These are phyloP conservation scores for bread wheat (Triticum aestivum) DNA, from an alignment of 176 grass and related monocot species.

Conservation along the genomic window IWGSC_CS_RefSeq_v2.1 NC_057798.1:53686303-53686802, in stretches of 20 bases:
- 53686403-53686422: neutral
- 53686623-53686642: neutral
- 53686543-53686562: neutral
- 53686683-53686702: too few species aligned
- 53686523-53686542: neutral
- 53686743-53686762: neutral
- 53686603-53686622: neutral
- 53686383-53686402: neutral
- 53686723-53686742: neutral
- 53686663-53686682: neutral
- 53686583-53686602: neutral
- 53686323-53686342: neutral
- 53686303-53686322: neutral
- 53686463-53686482: neutral
- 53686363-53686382: neutral
- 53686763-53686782: neutral
- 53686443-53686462: neutral
- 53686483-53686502: neutral
- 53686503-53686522: neutral
- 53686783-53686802: neutral
- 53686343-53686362: neutral
- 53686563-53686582: neutral
- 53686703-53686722: neutral
- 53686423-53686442: neutral
- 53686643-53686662: neutral